phyloP scores from a whole-genome alignment of 257 asterid species.

The Solanum bulbocastanum region DNA sequence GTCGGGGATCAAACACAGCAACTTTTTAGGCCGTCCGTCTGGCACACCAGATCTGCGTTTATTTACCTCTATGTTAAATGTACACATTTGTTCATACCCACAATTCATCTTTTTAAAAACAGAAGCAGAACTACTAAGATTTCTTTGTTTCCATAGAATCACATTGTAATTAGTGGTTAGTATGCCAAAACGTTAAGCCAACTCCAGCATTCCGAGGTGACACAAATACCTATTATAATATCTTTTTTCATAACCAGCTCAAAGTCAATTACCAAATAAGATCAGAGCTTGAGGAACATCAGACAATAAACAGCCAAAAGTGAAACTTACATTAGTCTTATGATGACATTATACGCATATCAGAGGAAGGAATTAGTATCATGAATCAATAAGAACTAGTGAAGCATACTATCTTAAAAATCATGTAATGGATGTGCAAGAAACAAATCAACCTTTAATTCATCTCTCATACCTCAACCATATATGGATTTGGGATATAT shows the following conservation, averaged over 20 bases:
- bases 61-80: background rate
- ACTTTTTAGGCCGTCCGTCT: conserved; percentile 72
- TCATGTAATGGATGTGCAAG: background rate
- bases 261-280: background rate
- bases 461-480: conserved; percentile 65
- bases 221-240: background rate
- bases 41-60: conserved; percentile 72
- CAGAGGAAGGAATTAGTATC: background rate
- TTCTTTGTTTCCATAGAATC: background rate
- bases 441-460: background rate
- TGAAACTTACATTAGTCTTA: background rate
- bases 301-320: background rate
- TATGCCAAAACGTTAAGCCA: background rate
- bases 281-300: background rate
- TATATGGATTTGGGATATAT: conserved; percentile 80
- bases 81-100: background rate
- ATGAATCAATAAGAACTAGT: background rate
- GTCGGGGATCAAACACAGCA: conserved; percentile 64
- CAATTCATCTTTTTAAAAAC: background rate
- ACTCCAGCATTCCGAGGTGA: background rate
- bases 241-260: background rate
- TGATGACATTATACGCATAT: background rate
- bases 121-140: background rate
- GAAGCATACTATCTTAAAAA: background rate
- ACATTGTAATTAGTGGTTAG: background rate